Evolutionary conservation across 2,329 filamentous ascomycete genomes (phyloP).

Genomic region (Malbranchea cinnamomea): DNA sequence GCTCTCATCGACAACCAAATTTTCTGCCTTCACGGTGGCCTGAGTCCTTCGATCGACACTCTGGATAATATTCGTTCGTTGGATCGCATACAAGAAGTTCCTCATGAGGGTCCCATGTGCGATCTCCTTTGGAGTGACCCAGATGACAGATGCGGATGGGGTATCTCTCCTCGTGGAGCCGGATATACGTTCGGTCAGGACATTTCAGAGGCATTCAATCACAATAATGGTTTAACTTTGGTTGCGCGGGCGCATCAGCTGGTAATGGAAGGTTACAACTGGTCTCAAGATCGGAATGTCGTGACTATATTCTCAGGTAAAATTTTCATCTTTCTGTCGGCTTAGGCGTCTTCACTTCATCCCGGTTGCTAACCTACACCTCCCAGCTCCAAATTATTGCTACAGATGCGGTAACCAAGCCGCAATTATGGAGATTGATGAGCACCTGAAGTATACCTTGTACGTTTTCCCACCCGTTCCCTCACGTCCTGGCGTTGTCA

Average conservation of each 20-base stretch:
- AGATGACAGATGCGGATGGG: slow-evolving; percentile 56
- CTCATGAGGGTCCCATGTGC: slow-evolving; percentile 63
- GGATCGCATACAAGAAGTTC: slow-evolving; percentile 59
- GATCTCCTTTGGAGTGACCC: slow-evolving; percentile 66
- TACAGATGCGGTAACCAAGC: slow-evolving; percentile 98
- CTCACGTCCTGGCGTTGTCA: no score
- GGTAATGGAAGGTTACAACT: slow-evolving; percentile 71
- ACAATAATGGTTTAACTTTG: slow-evolving; percentile 56
- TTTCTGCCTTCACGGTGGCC: slow-evolving; percentile 56
- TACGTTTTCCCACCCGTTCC: slow-evolving; percentile 38
- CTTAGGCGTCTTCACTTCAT: neutral
- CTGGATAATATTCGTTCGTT: slow-evolving; percentile 62
- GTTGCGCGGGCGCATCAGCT: slow-evolving; percentile 62
- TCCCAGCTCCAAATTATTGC: slow-evolving; percentile 83
- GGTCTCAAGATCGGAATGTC: slow-evolving; percentile 86
- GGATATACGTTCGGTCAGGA: slow-evolving; percentile 54
- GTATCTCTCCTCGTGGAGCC: slow-evolving; percentile 51
- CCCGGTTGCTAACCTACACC: slow-evolving; percentile 25
- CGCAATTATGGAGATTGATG: slow-evolving; percentile 99
- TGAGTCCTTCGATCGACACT: slow-evolving; percentile 59
- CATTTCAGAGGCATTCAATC: slow-evolving; percentile 61
- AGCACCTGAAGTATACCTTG: slow-evolving; percentile 99
- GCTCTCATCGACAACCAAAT: slow-evolving; percentile 62
- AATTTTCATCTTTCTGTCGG: neutral
- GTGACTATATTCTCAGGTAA: slow-evolving; percentile 48